Evolutionary conservation across 2,329 filamentous ascomycete genomes (phyloP), one percentile per base, ranked within the genome.

Genomic region (Trichoderma harzianum): DNA sequence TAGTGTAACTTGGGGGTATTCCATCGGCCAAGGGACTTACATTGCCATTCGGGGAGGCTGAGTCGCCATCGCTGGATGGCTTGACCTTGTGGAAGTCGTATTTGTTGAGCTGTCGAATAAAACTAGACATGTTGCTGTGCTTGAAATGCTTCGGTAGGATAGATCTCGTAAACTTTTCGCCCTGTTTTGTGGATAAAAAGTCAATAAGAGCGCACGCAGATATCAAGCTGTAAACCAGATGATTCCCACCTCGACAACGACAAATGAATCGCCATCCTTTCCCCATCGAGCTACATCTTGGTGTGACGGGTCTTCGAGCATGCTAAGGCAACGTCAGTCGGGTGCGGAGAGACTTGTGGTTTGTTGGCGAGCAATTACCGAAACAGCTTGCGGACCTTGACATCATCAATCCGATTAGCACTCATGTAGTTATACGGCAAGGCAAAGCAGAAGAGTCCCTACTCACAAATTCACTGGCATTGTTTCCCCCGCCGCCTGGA

Each of bases 91-190:
- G 96, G 77, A 99, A 99, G 80, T 97, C 95, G 82, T 97, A 98
- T 81, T 98, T 98, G 85, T 98, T 98, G 72, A 98, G 85, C 81
- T 98, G 95, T 63, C 95, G 92, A 72, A 98, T 95, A 80, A 98
- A 98, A 82, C 94, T 97, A 36, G 95, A 95, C 84, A 98, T 98
- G 81, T 98, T 98, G 88, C 94, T 97, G 83, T 98, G 96, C 83
- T 99, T 99, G 86, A 99, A 99, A 78, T 98, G 94, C 80, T 98
- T 98, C 3, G 96, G 96, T 18, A 99, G 89, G 77, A 99, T 97
- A 51, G 93, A 92, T 81, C 98, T 97, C 26, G 96, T 98, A 79
- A 99, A 99, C 82, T 97, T 97, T 81, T 98, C 95, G 82, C 97
- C 97, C 95, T 98, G 80, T 72, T 47, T 30, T 18, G 14, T 36